Percentiles rank a stretch among this genome's conserved stretches.
Conservation (phyloP, 257 asterid genomes). For the Solanum gracilifrons region DNA sequence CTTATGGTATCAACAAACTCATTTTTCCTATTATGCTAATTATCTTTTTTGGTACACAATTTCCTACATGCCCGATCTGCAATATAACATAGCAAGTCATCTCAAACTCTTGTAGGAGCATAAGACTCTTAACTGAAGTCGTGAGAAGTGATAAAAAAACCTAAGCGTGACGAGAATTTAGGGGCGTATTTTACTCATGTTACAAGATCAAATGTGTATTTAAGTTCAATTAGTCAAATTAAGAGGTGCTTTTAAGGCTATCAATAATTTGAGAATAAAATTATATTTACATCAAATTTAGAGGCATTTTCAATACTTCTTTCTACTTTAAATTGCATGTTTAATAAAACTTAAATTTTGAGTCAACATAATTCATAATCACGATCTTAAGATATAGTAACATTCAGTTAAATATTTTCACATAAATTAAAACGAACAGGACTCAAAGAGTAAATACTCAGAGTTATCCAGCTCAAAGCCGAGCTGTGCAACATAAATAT, state of each 20-base stretch:
- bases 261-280: too few species aligned
- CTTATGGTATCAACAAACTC: not conserved
- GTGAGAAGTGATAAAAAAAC: not conserved
- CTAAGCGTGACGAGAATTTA: too few species aligned
- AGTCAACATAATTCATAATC: not conserved
- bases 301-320: accelerated
- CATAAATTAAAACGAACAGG: not conserved
- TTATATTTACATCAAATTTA: accelerated
- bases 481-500: not conserved
- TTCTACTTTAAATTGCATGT: too few species aligned
- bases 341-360: too few species aligned
- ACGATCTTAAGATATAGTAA: not conserved
- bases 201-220: too few species aligned
- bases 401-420: not conserved
- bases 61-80: too few species aligned
- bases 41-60: not conserved
- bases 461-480: not conserved
- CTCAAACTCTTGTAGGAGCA: too few species aligned
- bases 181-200: accelerated
- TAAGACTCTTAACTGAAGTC: not conserved
- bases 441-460: not conserved
- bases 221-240: not conserved
- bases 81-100: too few species aligned
- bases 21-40: not conserved
- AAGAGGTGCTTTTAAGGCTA: too few species aligned